A percentile compares a stretch with the other conserved stretches of the same genome.
These are phyloP conservation scores for Batrachochytrium dendrobatidis DNA, from an alignment of 371 early-diverging fungal genomes.

Conservation along the genomic window DNA sequence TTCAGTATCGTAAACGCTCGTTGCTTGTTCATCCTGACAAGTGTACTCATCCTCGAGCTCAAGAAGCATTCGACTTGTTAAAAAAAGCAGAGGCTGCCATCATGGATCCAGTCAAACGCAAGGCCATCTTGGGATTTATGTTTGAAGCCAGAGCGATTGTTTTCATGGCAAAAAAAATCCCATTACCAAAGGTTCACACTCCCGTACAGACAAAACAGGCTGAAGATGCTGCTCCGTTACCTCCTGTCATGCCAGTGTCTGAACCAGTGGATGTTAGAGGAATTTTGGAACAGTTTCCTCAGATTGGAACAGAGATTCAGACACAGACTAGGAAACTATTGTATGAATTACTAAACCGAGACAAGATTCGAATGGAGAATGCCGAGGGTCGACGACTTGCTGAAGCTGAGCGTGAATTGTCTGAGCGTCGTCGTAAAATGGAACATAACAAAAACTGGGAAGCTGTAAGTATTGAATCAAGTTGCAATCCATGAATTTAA, in stretches of 20 bases:
- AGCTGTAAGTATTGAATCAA: constrained; percentile 6
- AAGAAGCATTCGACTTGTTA: constrained; percentile 76
- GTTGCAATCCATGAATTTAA: not conserved
- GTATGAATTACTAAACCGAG: constrained; percentile 57
- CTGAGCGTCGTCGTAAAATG: constrained; percentile 29
- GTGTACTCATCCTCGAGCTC: constrained; percentile 63
- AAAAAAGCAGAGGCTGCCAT: constrained; percentile 77
- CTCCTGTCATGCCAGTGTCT: constrained; percentile 2
- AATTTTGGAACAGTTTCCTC: constrained; percentile 46
- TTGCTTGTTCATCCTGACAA: constrained; percentile 87
- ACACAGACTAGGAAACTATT: constrained; percentile 30
- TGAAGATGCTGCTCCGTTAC: not conserved
- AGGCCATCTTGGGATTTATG: constrained; percentile 38
- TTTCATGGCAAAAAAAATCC: not conserved
- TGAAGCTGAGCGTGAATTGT: constrained; percentile 22
- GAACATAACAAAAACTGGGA: constrained; percentile 42
- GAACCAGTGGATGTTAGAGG: not conserved
- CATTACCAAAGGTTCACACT: constrained; percentile 7
- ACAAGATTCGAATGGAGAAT: constrained; percentile 37
- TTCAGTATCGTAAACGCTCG: constrained; percentile 74
- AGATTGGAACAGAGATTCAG: constrained; percentile 39
- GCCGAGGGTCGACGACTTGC: constrained; percentile 33
- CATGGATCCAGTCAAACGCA: constrained; percentile 55
- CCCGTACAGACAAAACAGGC: not conserved
- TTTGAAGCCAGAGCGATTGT: constrained; percentile 20